These are phyloP conservation scores for Mycena citricolor DNA, from an alignment of 1,284 basidiomycete genomes.

Conservation along the genomic window DNA sequence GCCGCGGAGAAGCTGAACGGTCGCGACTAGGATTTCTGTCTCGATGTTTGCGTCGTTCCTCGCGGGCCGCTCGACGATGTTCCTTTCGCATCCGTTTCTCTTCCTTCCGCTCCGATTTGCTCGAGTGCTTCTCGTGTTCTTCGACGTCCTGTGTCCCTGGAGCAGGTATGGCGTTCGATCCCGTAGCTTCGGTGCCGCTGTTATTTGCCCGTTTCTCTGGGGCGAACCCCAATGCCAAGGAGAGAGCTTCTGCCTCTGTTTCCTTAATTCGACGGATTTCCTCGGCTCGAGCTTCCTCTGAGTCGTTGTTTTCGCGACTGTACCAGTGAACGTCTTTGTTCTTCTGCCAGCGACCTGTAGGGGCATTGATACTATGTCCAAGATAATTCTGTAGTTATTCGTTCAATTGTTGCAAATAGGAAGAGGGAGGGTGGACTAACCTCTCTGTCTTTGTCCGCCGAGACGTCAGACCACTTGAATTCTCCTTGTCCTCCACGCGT, in stretches of 20 bases:
- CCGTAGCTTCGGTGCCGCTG: conserved; percentile 11
- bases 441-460: conserved; percentile 88
- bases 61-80: conserved; percentile 38
- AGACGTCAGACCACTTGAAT: conserved; percentile 90
- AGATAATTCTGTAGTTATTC: conserved; percentile 70
- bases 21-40: conserved; percentile 15
- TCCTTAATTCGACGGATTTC: conserved; percentile 84
- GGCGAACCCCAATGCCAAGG: conserved; percentile 76
- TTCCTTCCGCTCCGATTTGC: conserved; percentile 61
- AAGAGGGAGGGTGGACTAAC: conserved; percentile 40
- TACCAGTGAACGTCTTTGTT: conserved; percentile 96
- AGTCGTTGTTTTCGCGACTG: conserved; percentile 54
- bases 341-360: conserved; percentile 92
- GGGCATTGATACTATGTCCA: conserved; percentile 89
- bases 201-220: conserved; percentile 38
- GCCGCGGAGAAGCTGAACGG: not conserved
- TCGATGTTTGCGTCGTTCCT: conserved; percentile 23
- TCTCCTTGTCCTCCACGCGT: conserved; percentile 88
- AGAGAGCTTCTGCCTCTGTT: conserved; percentile 82
- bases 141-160: conserved; percentile 30
- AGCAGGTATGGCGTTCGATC: conserved; percentile 10
- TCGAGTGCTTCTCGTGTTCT: conserved; percentile 56
- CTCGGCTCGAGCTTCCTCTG: conserved; percentile 52
- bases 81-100: conserved; percentile 56
- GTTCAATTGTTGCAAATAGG: not conserved